Evolutionary conservation across 768 basidiomycete species (phyloP), one percentile per base, ranked within the genome.

Genomic region (Strobilomyces confusus): DNA sequence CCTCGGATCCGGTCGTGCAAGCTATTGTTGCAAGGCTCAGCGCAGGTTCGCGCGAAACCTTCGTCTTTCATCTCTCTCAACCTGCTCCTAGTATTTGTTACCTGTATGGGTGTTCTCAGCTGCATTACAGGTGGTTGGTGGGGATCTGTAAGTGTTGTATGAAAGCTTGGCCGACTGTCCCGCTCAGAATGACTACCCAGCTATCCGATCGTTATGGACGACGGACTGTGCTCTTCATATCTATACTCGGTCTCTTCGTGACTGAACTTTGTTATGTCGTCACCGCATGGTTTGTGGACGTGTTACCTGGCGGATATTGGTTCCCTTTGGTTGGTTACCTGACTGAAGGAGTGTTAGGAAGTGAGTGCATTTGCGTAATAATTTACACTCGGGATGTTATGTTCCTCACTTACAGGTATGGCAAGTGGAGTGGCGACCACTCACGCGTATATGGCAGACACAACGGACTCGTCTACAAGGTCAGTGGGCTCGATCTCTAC

Each of bases 41-140:
- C 40, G 77, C 86, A 59, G 76, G 87, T 86, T 58, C 48, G 81
- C 69, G 44, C 15, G 6, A 13, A 37, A 22, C 25, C 1, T 4
- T 9, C 12, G 0, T 41, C 29, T 17, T 45, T 48, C 2, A 13
- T 47, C n/a, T 49, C 15, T 44, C 36, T 57, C 6, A 56, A 49
- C 29, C 20, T 51, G n/a, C 22, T 14, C 15, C 2, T 59, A 91
- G 87, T 78, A 20, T 83, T 89, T 64, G 69, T 80, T 0, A 74
- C 84, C 3, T 73, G 78, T 9, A 82, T 81, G 72, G 93, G 93
- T 9, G 68, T 91, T 47, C 72, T 95, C 32, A 78, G 82, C 30
- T 88, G 89, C 56, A 63, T 94, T 32, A 92, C 91, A 3, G 84
- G 86, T 13, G 89, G 81, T 3, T 94, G 84, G 81, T 95, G 93